phyloP scores from a whole-genome alignment of 2,329 filamentous ascomycete species.

The Anthostomella pinea region DNA sequence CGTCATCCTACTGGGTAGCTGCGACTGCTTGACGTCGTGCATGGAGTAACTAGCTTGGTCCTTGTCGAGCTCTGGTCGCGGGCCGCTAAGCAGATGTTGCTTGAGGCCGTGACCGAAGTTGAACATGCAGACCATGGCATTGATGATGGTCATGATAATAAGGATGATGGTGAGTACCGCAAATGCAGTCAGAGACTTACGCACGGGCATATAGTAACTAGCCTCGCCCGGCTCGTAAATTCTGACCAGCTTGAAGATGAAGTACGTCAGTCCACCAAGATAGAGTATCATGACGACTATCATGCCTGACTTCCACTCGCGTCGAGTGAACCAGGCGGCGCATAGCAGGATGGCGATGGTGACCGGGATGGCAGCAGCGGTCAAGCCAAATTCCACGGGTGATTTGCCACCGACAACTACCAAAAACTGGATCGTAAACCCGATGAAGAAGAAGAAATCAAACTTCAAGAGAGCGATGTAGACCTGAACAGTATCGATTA shows the following conservation, averaged over 20 bases:
- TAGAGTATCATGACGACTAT: slow-evolving; percentile 76
- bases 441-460: slow-evolving; percentile 99
- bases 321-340: slow-evolving; percentile 80
- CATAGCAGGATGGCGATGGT: slow-evolving; percentile 85
- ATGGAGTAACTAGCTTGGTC: slow-evolving; percentile 53
- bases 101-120: slow-evolving; percentile 93
- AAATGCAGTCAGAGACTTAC: slow-evolving; percentile 86
- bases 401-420: slow-evolving; percentile 76
- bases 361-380: slow-evolving; percentile 83
- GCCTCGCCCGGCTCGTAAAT: slow-evolving; percentile 73
- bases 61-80: slow-evolving; percentile 49
- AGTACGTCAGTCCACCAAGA: slow-evolving; percentile 86
- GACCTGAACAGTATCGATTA: slow-evolving; percentile 58
- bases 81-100: slow-evolving; percentile 67
- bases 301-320: slow-evolving; percentile 80
- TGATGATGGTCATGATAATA: slow-evolving; percentile 82
- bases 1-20: slow-evolving; percentile 56
- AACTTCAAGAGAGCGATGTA: slow-evolving; percentile 98
- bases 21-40: slow-evolving; percentile 54
- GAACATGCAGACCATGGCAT: slow-evolving; percentile 80
- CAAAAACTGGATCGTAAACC: slow-evolving; percentile 96
- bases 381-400: slow-evolving; percentile 78
- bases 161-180: slow-evolving; percentile 88
- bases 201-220: slow-evolving; percentile 70
- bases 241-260: slow-evolving; percentile 95